These are phyloP conservation scores for Paraphoma sp. DNA, from an alignment of 2,329 filamentous ascomycete species.

Conservation along the genomic window DNA sequence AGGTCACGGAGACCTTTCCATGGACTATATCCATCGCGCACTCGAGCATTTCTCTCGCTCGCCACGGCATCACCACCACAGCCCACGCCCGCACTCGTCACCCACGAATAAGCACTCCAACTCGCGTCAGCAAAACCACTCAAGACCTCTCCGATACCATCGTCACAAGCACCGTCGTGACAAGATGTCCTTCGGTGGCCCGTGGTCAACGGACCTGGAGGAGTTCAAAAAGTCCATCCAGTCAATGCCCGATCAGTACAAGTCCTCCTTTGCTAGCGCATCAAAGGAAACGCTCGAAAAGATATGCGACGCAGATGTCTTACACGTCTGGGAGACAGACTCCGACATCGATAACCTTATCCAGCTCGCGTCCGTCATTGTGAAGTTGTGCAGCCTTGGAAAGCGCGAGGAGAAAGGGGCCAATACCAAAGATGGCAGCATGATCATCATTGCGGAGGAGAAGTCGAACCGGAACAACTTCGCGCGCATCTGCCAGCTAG, in stretches of 20 bases:
- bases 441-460: slow-evolving; percentile 39
- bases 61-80: not conserved
- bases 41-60: slow-evolving; percentile 6
- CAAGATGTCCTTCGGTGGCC: slow-evolving; percentile 32
- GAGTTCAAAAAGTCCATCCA: slow-evolving; percentile 31
- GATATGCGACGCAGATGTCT: slow-evolving; percentile 26
- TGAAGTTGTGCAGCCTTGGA: slow-evolving; percentile 34
- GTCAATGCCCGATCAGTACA: slow-evolving; percentile 32
- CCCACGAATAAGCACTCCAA: not conserved
- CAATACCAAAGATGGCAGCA: slow-evolving; percentile 24
- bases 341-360: slow-evolving; percentile 41
- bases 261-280: slow-evolving; percentile 23
- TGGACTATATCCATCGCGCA: slow-evolving; percentile 18
- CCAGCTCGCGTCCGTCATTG: slow-evolving; percentile 39
- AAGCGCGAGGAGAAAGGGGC: slow-evolving; percentile 15
- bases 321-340: slow-evolving; percentile 44
- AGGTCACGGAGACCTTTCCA: slow-evolving; percentile 2
- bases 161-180: slow-evolving; percentile 10
- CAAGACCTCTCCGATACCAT: not conserved
- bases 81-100: not conserved
- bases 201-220: slow-evolving; percentile 33
- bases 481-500: slow-evolving; percentile 32
- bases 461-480: slow-evolving; percentile 25
- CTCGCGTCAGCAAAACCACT: not conserved
- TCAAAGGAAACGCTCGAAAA: slow-evolving; percentile 27